Base-by-base conservation (phyloP, 192 early-diverging fungal genomes). In the Backusella australiensis region DNA sequence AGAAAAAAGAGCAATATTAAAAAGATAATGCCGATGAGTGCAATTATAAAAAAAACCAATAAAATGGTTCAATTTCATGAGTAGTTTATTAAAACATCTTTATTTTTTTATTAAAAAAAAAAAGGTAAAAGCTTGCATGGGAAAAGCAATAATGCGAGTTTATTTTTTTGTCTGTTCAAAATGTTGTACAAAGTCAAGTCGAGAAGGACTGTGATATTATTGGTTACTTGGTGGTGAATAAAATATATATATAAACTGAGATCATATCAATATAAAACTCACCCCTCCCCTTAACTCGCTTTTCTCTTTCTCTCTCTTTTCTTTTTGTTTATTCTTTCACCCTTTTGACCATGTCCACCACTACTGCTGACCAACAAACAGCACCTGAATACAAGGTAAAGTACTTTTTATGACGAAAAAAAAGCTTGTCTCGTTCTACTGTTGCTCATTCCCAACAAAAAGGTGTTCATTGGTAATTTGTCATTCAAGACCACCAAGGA, bases 391-490 rank as follows among this genome's bases (percentile, higher is more conserved):
- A 29, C 23, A 63, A 63, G 56, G 56, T 63, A 63, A 63, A 53
- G 17, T 32, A 7, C 6, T 21, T n/a, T 53, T 0, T 53, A n/a
- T 21, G 21, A 53, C 4, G 15, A 19, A 53, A 2, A 2, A 52
- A n/a, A 19, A n/a, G 1, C 19, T 23, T 8, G 6, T 0, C n/a
- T 21, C 4, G 3, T 23, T 53, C 3, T 59, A 23, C 2, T 63
- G 6, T 63, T 63, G 21, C 56, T 63, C 56, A 63, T 63, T 65
- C 32, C 4, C 7, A n/a, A 53, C 17, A 56, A 23, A 63, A 63
- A 97, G 90, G 94, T 96, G 59, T 99, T 98, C 90, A 95, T 96
- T 36, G 96, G 97, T 68, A 99, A 99, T 89, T 87, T 99, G 72
- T 84, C 96, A 32, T 98, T 97, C 89, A 82, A 88, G 80, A 94